Base-by-base conservation (phyloP, 2,329 filamentous ascomycete species). In the Lanzia echinophila region DNA sequence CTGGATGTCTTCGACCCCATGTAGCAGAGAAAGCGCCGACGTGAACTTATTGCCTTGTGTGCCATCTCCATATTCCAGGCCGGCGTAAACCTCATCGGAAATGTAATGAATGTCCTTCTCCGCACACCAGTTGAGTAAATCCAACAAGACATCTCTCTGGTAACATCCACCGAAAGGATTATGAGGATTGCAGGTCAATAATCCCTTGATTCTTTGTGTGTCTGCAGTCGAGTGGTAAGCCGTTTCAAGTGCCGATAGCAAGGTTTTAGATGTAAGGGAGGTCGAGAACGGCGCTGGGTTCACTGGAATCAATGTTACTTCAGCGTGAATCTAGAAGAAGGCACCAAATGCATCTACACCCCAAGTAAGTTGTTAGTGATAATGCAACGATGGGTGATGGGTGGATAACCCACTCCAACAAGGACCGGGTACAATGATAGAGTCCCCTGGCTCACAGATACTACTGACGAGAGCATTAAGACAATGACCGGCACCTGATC, bases 1-100 rank as follows among this genome's bases (percentile, higher is more conserved):
- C 17, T 1, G 17, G 15, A 17, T 24, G 15, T 24, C n/a, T 2
- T 12, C 6, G 34, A 13, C 34, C 39, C 20, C 39, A 11, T n/a
- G 2, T 24, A 19, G 20, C 39, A 47, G 10, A 10, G 45, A 33
- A 33, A 47, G 32, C 5, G 17, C 31, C 19, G 45, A 47, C 7
- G 3, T 22, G 17, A 47, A 47, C 22, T 12, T 7, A 34, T 32
- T 6, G n/a, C 22, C 11, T 20, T 15, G 19, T n/a, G 39, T 17
- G 15, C 15, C 20, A 15, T 6, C 7, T 13, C 17, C 31, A 22
- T 5, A 36, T 11, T 36, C 34, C 34, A 36, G 12, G 34, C 34
- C 34, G 34, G 45, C 45, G 36, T 47, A 38, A 8, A 47, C 15
- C n/a, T 47, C 45, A 47, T 47, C 45, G 3, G 45, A 47, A 15